Base-by-base conservation (phyloP, 768 basidiomycete species). In the Jaapia argillacea region DNA sequence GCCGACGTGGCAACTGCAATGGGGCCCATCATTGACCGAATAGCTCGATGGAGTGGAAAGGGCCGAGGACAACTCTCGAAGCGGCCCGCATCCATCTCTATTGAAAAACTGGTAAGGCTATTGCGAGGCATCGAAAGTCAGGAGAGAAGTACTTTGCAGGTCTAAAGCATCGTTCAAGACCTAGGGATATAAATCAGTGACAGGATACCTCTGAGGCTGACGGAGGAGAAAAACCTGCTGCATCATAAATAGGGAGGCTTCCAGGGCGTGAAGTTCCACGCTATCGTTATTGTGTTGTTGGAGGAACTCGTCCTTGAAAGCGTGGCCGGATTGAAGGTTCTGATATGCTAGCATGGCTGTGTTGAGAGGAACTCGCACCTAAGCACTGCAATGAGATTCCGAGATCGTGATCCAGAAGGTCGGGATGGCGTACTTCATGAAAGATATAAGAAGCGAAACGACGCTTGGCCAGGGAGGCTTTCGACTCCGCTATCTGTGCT, bases 341-440 rank as follows among this genome's bases (percentile, higher is more conserved):
- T 74, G 71, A 6, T 71, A 61, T n/a, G n/a, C n/a, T n/a, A n/a
- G n/a, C n/a, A n/a, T n/a, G n/a, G n/a, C n/a, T n/a, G n/a, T n/a
- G n/a, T 2, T 70, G 69, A 13, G 71, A 56, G 24, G 58, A 64
- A 59, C 24, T 2, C 6, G n/a, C 2, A 35, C 10, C 12, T n/a
- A 24, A 45, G 37, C 41, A 41, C 10, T 33, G 31, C 18, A 13
- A 14, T 18, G 16, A 14, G n/a, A 7, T n/a, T 7, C 16, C 41
- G 45, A 10, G 36, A n/a, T 36, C 31, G 33, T 28, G 6, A 62
- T 58, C n/a, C n/a, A n/a, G 38, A 74, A 72, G 46, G 58, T 48
- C 50, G 71, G 70, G 51, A 71, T 71, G 52, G 71, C 69, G 51
- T 73, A 72, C 12, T 61, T 65, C 6, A 68, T 65, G 48, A 75